Base-by-base conservation (phyloP, 768 basidiomycete genomes). In the Dentipellis sp. region DNA sequence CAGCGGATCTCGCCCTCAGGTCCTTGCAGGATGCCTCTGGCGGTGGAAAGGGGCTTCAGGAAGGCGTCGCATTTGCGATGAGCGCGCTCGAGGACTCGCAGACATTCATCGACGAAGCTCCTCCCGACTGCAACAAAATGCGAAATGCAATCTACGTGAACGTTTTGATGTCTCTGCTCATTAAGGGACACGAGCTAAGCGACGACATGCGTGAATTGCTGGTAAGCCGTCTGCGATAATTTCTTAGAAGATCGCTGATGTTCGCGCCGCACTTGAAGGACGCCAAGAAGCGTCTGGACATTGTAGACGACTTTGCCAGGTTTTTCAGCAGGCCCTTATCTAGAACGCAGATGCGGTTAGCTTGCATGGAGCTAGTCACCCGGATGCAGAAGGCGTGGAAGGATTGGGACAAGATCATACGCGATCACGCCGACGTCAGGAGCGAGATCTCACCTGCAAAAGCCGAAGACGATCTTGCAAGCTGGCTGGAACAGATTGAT, bases 51-150 rank as follows among this genome's bases (percentile, higher is more conserved):
- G 77, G 75, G 52, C 79, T 77, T 75, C 78, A 81, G 14, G 79
- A 84, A 59, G 84, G 82, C 0, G 74, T 80, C 45, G 81, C 83
- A 1, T 80, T 83, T 59, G 62, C 86, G 56, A 77, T 70, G 61
- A 82, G 79, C 48, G 82, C 85, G 0, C 64, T 77, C 58, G 81
- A 84, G 34, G 83, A 86, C 60, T 73, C 83, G 14, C 80, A 79
- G 60, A 67, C 68, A 1, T 86, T 78, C 64, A 70, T 83, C 2
- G 67, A 69, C 0, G 67, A 78, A 46, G 81, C 83, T 0, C 82
- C 84, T 0, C 84, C 83, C 0, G 84, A 86, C 62, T 78, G 78
- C 50, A 71, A 80, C 12, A 74, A 82, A 61, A 79, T 82, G 75
- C 78, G 78, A 68, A 77, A 74, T 38, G 76, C 84, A 4, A 63